phyloP scores from a whole-genome alignment of 805 yeast genomes.

The Candida lessepsii region DNA sequence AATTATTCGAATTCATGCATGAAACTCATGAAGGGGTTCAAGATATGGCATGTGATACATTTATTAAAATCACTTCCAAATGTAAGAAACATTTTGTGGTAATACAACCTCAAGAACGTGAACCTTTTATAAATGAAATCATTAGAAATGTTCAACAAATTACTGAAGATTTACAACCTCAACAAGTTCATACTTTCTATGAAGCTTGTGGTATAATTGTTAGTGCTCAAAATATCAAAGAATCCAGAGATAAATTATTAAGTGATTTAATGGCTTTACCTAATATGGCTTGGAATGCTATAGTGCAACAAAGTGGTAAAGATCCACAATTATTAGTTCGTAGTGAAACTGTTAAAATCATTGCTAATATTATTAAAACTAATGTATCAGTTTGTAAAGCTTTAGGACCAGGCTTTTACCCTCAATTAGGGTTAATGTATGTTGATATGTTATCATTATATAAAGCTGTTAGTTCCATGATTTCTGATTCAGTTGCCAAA shows the following conservation, averaged over 20 bases:
- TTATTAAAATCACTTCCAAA: constrained; percentile 90
- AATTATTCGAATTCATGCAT: constrained; percentile 97
- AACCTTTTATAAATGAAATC: constrained; percentile 89
- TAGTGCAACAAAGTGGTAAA: constrained; percentile 78
- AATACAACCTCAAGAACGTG: constrained; percentile 78
- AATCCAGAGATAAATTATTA: constrained; percentile 68
- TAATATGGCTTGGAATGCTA: constrained; percentile 90
- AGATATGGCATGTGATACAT: constrained; percentile 99
- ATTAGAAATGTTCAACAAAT: constrained; percentile 78
- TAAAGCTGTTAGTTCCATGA: constrained; percentile 83
- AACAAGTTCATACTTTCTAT: constrained; percentile 96
- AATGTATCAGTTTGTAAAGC: constrained; percentile 95
- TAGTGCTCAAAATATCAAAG: constrained; percentile 75
- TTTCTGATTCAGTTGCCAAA: constrained; percentile 71
- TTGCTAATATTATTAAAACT: constrained; percentile 92
- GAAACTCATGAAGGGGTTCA: constrained; percentile 99
- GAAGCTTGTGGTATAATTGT: constrained; percentile 96
- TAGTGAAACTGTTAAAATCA: constrained; percentile 83
- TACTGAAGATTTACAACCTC: constrained; percentile 92
- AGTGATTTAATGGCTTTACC: constrained; percentile 85
- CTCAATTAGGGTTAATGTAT: constrained; percentile 84
- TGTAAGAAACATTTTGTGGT: constrained; percentile 95
- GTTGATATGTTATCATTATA: constrained; percentile 87
- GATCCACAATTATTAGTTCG: constrained; percentile 78
- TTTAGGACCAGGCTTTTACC: constrained; percentile 84